Evolutionary conservation across 1,284 basidiomycete genomes (phyloP).

Genomic region (Hymenochaete sp.): DNA sequence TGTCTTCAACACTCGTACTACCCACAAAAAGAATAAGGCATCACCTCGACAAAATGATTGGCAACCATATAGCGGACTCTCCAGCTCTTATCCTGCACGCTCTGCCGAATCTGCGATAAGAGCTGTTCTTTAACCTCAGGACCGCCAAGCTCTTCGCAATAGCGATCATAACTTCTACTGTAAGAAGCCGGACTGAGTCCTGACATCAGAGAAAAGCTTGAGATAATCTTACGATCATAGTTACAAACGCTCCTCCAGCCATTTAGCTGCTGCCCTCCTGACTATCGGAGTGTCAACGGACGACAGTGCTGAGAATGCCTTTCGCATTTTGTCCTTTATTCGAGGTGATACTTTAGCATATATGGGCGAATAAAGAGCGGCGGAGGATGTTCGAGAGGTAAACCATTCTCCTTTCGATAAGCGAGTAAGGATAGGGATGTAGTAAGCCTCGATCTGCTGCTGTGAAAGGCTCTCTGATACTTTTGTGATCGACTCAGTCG

Average conservation of each 20-base stretch:
- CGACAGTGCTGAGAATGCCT: conserved; percentile 76
- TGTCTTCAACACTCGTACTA: background rate
- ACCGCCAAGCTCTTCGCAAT: conserved; percentile 78
- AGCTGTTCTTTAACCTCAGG: conserved; percentile 89
- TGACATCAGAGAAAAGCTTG: conserved; percentile 92
- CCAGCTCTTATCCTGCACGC: conserved; percentile 96
- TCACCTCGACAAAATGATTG: conserved; percentile 92
- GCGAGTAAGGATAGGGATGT: conserved; percentile 86
- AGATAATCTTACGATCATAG: conserved; percentile 46
- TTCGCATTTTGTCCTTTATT: conserved; percentile 85
- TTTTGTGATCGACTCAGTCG: conserved; percentile 94
- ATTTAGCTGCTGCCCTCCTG: conserved; percentile 91
- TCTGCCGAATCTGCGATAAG: conserved; percentile 79
- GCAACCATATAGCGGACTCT: conserved; percentile 99
- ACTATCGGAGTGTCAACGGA: conserved; percentile 99
- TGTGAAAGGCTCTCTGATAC: conserved; percentile 75
- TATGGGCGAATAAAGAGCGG: conserved; percentile 89
- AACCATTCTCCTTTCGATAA: conserved; percentile 97
- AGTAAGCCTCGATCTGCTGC: conserved; percentile 82
- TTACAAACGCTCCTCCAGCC: conserved; percentile 69
- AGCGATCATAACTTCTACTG: conserved; percentile 92
- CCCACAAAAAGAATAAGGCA: background rate
- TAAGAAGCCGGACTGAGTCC: conserved; percentile 94
- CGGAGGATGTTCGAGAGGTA: conserved; percentile 95
- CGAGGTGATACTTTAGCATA: conserved; percentile 71